Percentiles rank a stretch among this genome's conserved stretches.
These are phyloP conservation scores for Ustilago xerochloae DNA, from an alignment of 1,284 basidiomycete species.

Conservation along the genomic window DNA sequence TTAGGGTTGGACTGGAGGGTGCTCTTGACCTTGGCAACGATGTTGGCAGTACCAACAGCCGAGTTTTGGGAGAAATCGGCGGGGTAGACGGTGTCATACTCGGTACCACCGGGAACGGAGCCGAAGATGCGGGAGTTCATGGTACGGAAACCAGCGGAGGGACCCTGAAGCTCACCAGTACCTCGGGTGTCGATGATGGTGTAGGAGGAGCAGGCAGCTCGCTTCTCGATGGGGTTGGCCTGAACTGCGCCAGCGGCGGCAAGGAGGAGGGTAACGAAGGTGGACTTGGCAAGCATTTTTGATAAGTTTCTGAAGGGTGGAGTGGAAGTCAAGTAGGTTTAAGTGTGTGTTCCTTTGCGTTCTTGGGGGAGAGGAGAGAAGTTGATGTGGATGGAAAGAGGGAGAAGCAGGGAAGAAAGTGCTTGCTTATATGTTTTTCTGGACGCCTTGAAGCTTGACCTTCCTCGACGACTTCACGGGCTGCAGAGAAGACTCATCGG, in stretches of 20 bases:
- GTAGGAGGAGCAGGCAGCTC: constrained; percentile 30
- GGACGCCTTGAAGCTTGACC: background rate
- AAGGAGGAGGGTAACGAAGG: constrained; percentile 10
- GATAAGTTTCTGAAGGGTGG: background rate
- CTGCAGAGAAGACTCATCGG: background rate
- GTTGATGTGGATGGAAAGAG: background rate
- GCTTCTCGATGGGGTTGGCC: constrained; percentile 17
- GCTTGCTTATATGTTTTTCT: background rate
- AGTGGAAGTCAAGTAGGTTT: too few relatives aligned
- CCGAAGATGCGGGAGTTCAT: constrained; percentile 49
- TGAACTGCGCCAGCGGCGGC: constrained; percentile 18
- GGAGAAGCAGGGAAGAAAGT: background rate
- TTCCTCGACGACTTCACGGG: background rate
- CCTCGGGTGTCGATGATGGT: constrained; percentile 66
- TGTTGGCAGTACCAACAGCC: constrained; percentile 52
- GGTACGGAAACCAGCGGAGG: constrained; percentile 46
- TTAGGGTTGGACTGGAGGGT: constrained; percentile 24
- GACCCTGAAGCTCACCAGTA: constrained; percentile 63
- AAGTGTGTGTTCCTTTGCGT: background rate
- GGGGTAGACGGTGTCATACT: constrained; percentile 65
- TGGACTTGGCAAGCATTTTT: constrained; percentile 24
- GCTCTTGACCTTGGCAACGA: constrained; percentile 28
- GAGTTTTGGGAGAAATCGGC: constrained; percentile 57
- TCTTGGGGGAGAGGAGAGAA: background rate
- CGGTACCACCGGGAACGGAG: constrained; percentile 36